A percentile compares a stretch with the other conserved stretches of the same genome.
Evolutionary conservation across 2,329 filamentous ascomycete species (phyloP).

Genomic region (Fusarium sp.): DNA sequence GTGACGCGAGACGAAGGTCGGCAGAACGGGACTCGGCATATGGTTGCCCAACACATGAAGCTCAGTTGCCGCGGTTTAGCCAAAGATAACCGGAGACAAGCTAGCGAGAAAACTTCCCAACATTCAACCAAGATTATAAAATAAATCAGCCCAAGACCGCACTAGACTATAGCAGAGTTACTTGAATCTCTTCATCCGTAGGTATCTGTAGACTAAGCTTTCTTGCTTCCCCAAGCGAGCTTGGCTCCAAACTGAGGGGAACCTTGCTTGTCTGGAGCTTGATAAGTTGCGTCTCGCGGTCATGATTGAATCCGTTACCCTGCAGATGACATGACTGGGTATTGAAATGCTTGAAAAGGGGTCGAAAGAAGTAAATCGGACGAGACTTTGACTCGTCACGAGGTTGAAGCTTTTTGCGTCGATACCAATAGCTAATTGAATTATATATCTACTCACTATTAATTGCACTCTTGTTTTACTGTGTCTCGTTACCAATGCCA

Average conservation of each 20-base stretch:
- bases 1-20: background rate
- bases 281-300: background rate
- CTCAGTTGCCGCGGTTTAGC: background rate
- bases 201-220: no score
- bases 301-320: background rate
- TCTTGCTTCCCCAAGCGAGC: background rate
- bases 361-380: background rate
- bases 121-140: no score
- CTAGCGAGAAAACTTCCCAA: no score
- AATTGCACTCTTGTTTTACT: background rate
- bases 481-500: accelerated
- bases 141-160: background rate
- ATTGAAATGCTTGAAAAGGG: background rate
- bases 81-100: background rate
- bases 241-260: background rate
- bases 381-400: background rate
- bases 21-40: background rate
- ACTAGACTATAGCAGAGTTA: background rate
- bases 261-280: background rate
- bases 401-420: accelerated
- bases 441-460: background rate
- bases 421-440: background rate
- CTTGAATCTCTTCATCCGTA: no score
- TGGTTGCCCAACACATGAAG: background rate
- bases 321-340: background rate